Evolutionary conservation across 306 rosid species (phyloP), one percentile per base, ranked within the genome.

Genomic region (cucumber (Cucumis sativus)): DNA sequence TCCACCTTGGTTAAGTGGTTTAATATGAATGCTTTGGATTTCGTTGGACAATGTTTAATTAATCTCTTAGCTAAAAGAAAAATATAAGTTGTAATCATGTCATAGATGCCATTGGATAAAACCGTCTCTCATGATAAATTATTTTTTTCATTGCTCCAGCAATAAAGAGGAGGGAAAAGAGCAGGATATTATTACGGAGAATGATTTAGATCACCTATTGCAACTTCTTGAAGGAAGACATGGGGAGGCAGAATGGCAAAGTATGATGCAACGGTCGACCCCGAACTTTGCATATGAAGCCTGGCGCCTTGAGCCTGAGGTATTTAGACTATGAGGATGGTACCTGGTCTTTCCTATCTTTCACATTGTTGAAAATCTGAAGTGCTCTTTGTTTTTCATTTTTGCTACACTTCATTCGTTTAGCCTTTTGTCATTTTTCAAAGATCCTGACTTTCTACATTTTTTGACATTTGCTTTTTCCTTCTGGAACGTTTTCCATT

Each of bases 271-370:
- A 72, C 89, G 84, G 79, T 89, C 97, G 40, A 92, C 96, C 70
- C 85, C 89, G 39, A 88, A 80, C 77, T 86, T 96, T 87, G 84
- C 90, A 37, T 96, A 96, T 84, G 90, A 91, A 83, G 98, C 97
- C 49, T 96, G 98, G 99, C 97, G 97, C 77, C 91, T 87, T 85
- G 98, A 96, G 58, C 97, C 97, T 63, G 96, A 89, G 97, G 98
- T 95, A 76, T 72, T 79, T 66, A 67, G 30, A 57, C 66, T 51
- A 65, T 85, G 87, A 30, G 62, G 18, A 67, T 80, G 61, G 61
- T 52, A 66, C 45, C 59, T 61, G 58, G 66, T 7, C 35, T 23
- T 69, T 76, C 15, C 16, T 6, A 20, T 74, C 58, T 82, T 52
- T 78, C 6, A 7, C 57, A 4, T n/a, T 35, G 55, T 18, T 39